Evolutionary conservation across 176 grass and related monocot genomes (phyloP).

Genomic region (Ensete glaucum): DNA sequence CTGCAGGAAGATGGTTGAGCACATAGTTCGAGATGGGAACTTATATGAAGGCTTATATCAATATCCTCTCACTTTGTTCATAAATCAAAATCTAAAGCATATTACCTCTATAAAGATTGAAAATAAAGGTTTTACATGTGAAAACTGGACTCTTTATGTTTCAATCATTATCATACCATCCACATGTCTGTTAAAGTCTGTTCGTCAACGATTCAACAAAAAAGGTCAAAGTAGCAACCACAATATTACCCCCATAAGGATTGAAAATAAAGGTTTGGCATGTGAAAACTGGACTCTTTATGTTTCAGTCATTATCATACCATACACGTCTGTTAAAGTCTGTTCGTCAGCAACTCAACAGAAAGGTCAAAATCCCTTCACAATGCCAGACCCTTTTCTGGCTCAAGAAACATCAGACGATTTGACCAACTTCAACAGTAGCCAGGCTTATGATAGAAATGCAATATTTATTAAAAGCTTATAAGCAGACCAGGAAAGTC

Average conservation of each 20-base stretch:
- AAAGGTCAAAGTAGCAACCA: too few species aligned
- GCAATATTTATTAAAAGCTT: neutral
- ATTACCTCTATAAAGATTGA: neutral
- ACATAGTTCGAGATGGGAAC: too few species aligned
- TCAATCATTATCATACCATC: too few species aligned
- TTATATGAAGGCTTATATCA: too few species aligned
- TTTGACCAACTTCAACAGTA: slow-evolving; percentile 3
- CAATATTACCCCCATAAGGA: too few species aligned
- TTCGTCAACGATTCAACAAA: neutral
- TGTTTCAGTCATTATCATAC: too few species aligned
- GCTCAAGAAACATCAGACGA: neutral
- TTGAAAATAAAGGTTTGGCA: neutral
- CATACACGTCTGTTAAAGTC: neutral
- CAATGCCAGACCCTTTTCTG: neutral
- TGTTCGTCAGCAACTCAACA: neutral
- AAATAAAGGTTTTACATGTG: neutral
- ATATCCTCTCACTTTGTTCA: too few species aligned
- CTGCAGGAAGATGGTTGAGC: too few species aligned
- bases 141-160: neutral
- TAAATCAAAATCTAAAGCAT: too few species aligned
- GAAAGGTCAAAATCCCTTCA: neutral
- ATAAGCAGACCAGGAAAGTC: slow-evolving; percentile 23
- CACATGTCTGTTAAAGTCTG: neutral
- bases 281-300: neutral
- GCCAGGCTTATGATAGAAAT: neutral